These are phyloP conservation scores for Hypomyces perniciosus DNA, from an alignment of 2,329 filamentous ascomycete genomes.

Conservation along the genomic window DNA sequence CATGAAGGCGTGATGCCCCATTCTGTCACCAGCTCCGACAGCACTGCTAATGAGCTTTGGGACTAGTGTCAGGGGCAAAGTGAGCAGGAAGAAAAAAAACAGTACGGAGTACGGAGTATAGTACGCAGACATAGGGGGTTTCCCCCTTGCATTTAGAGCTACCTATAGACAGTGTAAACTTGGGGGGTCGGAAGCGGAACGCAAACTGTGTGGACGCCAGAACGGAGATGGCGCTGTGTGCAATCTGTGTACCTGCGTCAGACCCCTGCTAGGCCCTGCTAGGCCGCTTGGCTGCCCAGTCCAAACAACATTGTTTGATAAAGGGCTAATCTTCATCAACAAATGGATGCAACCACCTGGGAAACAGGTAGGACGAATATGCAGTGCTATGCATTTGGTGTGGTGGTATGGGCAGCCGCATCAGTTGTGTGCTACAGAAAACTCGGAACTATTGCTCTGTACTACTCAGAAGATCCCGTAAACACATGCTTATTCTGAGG, in stretches of 20 bases:
- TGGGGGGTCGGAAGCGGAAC: neutral
- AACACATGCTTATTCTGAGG: too few relatives aligned
- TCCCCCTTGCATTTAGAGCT: neutral
- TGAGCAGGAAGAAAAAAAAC: neutral
- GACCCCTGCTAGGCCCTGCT: slow-evolving; percentile 9
- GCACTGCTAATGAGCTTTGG: slow-evolving; percentile 9
- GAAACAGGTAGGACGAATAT: too few relatives aligned
- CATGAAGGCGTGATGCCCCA: neutral
- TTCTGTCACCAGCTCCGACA: slow-evolving; percentile 1
- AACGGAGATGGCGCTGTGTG: neutral
- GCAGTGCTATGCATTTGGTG: too few relatives aligned
- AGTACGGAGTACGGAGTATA: slow-evolving; percentile 1
- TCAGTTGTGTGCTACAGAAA: too few relatives aligned
- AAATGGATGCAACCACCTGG: too few relatives aligned
- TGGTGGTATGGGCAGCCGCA: too few relatives aligned
- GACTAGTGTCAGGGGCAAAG: slow-evolving; percentile 19
- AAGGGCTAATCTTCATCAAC: too few relatives aligned
- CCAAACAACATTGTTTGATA: too few relatives aligned
- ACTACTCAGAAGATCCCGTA: too few relatives aligned
- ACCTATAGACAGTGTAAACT: neutral
- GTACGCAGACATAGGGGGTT: neutral
- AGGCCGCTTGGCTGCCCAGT: too few relatives aligned
- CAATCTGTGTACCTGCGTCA: slow-evolving; percentile 9
- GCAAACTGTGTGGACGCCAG: slow-evolving; percentile 3
- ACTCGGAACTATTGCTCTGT: too few relatives aligned